Conservation (phyloP, 805 yeast species). For the Kuraishia cidri region DNA sequence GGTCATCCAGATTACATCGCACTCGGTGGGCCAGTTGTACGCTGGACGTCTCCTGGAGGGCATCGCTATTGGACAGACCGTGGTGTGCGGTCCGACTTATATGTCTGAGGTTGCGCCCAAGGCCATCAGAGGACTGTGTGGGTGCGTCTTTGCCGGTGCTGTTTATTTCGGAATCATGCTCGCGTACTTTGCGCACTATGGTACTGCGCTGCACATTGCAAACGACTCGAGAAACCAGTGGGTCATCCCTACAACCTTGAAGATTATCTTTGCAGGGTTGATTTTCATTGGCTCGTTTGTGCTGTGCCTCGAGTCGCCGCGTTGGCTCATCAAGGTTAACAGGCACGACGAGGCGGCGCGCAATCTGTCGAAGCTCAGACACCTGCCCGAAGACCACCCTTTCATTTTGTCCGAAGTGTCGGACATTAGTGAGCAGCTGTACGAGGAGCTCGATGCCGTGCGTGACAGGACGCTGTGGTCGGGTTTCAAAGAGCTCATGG, state of each 20-base stretch:
- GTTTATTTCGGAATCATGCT: conserved; percentile 46
- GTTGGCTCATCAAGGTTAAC: conserved; percentile 39
- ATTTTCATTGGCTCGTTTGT: conserved; percentile 29
- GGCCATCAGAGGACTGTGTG: conserved; percentile 40
- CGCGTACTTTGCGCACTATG: conserved; percentile 41
- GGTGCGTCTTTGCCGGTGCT: conserved; percentile 46
- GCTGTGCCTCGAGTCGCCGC: conserved; percentile 39
- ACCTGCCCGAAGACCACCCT: conserved; percentile 35
- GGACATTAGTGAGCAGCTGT: conserved; percentile 39
- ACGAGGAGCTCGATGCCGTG: conserved; percentile 20
- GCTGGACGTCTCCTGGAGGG: too few relatives aligned
- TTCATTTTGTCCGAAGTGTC: conserved; percentile 39
- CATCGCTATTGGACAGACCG: conserved; percentile 46
- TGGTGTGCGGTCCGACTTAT: conserved; percentile 47
- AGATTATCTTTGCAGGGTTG: conserved; percentile 37
- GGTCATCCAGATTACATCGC: too few relatives aligned
- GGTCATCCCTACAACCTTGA: conserved; percentile 41
- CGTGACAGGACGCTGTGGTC: conserved; percentile 15
- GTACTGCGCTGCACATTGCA: conserved; percentile 36
- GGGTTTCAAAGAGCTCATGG: conserved; percentile 23
- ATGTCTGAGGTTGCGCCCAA: conserved; percentile 45
- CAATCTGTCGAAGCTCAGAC: conserved; percentile 31
- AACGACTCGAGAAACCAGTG: conserved; percentile 30
- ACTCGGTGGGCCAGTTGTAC: too few relatives aligned
- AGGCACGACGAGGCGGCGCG: conserved; percentile 27